These are phyloP conservation scores for Nemania sp. DNA, from an alignment of 2,329 filamentous ascomycete genomes.

Conservation along the genomic window DNA sequence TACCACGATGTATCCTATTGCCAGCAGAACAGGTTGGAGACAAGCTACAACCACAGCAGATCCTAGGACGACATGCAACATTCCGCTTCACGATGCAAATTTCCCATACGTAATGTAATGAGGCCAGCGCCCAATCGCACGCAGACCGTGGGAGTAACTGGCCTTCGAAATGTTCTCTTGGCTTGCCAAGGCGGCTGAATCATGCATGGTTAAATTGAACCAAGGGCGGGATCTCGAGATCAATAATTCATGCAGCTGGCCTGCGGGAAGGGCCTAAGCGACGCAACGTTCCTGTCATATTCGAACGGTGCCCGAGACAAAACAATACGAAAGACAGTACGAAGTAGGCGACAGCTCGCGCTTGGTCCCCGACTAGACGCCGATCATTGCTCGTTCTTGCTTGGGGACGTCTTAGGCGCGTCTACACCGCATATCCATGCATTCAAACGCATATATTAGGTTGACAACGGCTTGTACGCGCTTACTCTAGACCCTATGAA, in stretches of 20 bases:
- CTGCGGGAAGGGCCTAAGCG: slow-evolving; percentile 26
- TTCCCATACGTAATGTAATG: slow-evolving; percentile 21
- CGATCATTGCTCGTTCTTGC: slow-evolving; percentile 20
- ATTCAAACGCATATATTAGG: slow-evolving; percentile 19
- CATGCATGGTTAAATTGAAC: slow-evolving; percentile 36
- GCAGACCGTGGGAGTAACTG: slow-evolving; percentile 3
- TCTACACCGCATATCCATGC: background rate
- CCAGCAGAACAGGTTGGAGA: background rate
- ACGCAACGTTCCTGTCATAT: slow-evolving; percentile 25
- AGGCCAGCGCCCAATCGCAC: slow-evolving; percentile 10
- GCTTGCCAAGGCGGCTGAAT: slow-evolving; percentile 37
- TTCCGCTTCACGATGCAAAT: background rate
- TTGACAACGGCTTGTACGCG: background rate
- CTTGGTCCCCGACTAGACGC: background rate
- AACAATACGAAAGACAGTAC: slow-evolving; percentile 9
- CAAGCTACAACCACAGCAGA: background rate
- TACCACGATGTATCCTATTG: background rate
- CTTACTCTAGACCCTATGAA: slow-evolving; percentile 7
- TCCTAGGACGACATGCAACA: slow-evolving; percentile 18
- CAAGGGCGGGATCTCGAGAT: slow-evolving; percentile 18
- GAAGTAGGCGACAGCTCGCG: no score
- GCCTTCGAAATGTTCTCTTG: slow-evolving; percentile 20
- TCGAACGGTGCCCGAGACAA: background rate
- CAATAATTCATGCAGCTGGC: slow-evolving; percentile 29
- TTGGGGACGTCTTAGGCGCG: background rate